phyloP scores from a whole-genome alignment of 176 grass and related monocot genomes.

The Zoysia japonica region DNA sequence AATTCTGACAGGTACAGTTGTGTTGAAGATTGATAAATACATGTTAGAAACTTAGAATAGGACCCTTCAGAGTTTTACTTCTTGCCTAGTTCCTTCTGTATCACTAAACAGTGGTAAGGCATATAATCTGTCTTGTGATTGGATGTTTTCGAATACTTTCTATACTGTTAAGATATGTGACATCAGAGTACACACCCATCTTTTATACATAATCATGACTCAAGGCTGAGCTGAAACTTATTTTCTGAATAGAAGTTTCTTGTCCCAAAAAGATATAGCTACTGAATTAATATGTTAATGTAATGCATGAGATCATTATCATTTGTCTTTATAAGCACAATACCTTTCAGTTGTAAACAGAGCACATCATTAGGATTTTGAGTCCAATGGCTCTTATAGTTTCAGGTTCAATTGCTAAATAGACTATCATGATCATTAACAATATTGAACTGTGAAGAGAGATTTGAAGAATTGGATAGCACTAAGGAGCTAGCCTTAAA shows the following conservation, averaged over 20 bases:
- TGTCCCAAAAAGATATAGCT: neutral
- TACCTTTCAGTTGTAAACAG: too few species aligned
- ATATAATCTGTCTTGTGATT: neutral
- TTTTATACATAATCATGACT: neutral
- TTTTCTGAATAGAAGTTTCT: neutral
- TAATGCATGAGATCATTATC: neutral
- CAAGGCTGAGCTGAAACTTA: neutral
- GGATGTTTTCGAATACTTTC: neutral
- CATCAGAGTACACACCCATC: neutral
- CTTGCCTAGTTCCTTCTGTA: neutral
- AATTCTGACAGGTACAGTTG: neutral
- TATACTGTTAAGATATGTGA: neutral
- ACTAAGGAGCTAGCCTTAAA: too few species aligned
- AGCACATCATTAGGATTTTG: too few species aligned
- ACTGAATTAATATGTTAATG: neutral
- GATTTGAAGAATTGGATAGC: too few species aligned
- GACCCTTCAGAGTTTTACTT: neutral
- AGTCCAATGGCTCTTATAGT: too few species aligned
- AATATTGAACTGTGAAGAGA: too few species aligned
- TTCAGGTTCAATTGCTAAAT: too few species aligned
- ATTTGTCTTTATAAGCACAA: neutral
- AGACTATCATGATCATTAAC: too few species aligned
- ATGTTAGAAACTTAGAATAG: neutral
- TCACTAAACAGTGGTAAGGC: neutral
- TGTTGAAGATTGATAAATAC: neutral